Conservation (phyloP, 345 rosid genomes). For the Ceriops tagal region DNA sequence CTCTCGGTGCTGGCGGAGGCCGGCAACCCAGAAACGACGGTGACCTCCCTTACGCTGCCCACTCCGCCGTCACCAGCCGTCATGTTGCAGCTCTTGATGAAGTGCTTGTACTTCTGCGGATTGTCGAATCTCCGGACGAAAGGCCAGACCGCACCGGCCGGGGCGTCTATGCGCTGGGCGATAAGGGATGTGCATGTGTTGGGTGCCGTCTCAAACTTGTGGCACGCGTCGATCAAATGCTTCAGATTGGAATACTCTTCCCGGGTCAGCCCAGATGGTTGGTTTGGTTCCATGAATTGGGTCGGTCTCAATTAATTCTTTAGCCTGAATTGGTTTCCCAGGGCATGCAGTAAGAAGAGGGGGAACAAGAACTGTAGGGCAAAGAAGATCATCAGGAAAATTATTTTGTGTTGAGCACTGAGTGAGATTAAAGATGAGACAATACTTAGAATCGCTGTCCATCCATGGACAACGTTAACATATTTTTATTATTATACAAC, state of each 20-base stretch:
- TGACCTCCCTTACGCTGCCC: conserved; percentile 72
- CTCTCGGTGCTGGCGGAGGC: conserved; percentile 82
- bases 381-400: no score
- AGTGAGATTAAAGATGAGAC: no score
- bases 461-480: no score
- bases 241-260: conserved; percentile 50
- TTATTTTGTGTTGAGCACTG: no score
- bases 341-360: conserved; percentile 1
- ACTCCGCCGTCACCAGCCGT: conserved; percentile 45
- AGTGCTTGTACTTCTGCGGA: conserved; percentile 82
- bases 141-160: conserved; percentile 60
- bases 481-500: no score
- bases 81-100: conserved; percentile 65
- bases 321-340: no score
- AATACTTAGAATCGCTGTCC: no score
- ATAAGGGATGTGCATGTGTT: conserved; percentile 70
- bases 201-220: conserved; percentile 43
- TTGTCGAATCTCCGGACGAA: conserved; percentile 56
- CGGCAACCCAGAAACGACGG: conserved; percentile 73
- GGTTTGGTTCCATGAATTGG: not conserved
- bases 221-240: conserved; percentile 52
- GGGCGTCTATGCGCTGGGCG: conserved; percentile 69
- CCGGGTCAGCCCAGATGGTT: conserved; percentile 33
- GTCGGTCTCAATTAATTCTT: no score
- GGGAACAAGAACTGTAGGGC: no score